A percentile compares a stretch with the other conserved stretches of the same genome.
These are phyloP conservation scores for Pichia terricola DNA, from an alignment of 1,139 yeast species.

Conservation along the genomic window DNA sequence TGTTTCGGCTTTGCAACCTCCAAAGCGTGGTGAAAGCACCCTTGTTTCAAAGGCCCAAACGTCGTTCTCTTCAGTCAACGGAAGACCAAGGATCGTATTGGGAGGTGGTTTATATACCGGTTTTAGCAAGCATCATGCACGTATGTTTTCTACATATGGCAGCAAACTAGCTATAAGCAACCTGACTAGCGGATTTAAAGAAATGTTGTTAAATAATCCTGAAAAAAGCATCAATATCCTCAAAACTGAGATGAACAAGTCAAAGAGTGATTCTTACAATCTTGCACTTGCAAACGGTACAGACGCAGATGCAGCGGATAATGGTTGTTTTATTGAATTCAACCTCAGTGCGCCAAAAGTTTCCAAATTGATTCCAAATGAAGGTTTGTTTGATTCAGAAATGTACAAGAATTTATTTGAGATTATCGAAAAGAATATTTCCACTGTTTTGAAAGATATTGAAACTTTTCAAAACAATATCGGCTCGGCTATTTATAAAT, in stretches of 20 bases:
- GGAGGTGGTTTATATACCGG: conserved; percentile 17
- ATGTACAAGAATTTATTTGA: too few species aligned
- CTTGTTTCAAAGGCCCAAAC: too few species aligned
- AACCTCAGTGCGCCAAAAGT: conserved; percentile 20
- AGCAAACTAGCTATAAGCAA: neutral
- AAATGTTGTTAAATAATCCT: too few species aligned
- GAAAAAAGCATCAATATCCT: neutral
- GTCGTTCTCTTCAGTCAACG: too few species aligned
- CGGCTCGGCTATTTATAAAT: conserved; percentile 29
- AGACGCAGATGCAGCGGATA: neutral
- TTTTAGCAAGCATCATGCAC: conserved; percentile 21
- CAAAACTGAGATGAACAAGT: neutral
- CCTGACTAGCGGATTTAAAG: neutral
- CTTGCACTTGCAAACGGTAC: neutral
- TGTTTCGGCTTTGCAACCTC: too few species aligned
- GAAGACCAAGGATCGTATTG: neutral
- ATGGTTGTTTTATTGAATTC: conserved; percentile 48
- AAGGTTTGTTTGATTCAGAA: neutral
- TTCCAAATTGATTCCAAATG: neutral
- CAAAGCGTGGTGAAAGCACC: too few species aligned
- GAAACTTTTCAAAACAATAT: conserved; percentile 32
- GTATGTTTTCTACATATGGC: conserved; percentile 26
- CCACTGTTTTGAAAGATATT: conserved; percentile 31
- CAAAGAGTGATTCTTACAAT: too few species aligned
- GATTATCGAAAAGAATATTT: neutral